These are phyloP conservation scores for Aethionema arabicum DNA, from an alignment of 345 rosid species.

Conservation along the genomic window DNA sequence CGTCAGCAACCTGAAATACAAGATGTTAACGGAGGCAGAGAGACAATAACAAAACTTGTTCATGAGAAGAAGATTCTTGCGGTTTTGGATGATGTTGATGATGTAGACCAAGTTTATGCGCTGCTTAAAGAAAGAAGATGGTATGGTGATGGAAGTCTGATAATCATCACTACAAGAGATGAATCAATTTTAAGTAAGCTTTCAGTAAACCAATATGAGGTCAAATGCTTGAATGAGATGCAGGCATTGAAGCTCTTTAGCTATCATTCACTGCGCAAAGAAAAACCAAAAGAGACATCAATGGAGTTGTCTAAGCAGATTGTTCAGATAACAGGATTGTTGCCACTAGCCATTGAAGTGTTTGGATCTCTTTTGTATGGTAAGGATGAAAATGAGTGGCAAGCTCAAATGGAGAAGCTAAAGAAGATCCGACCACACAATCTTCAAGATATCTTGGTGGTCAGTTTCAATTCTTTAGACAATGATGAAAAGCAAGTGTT, in stretches of 20 bases:
- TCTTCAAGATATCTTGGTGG: conserved; percentile 47
- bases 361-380: conserved; percentile 60
- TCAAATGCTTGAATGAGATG: conserved; percentile 39
- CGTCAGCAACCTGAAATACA: not conserved
- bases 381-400: conserved; percentile 54
- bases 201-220: conserved; percentile 46
- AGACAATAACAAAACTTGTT: conserved; percentile 25
- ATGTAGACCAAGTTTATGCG: conserved; percentile 42
- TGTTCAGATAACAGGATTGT: conserved; percentile 44
- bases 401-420: conserved; percentile 48
- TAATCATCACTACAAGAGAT: conserved; percentile 65
- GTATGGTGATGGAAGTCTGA: conserved; percentile 51
- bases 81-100: conserved; percentile 64
- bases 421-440: conserved; percentile 23
- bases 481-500: conserved; percentile 46
- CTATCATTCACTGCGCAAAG: conserved; percentile 57
- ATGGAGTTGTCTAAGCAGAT: conserved; percentile 41
- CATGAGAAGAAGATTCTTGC: conserved; percentile 39
- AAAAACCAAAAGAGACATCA: conserved; percentile 43
- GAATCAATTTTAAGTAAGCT: conserved; percentile 33
- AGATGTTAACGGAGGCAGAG: conserved; percentile 32
- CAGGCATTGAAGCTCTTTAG: conserved; percentile 54
- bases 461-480: conserved; percentile 61
- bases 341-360: conserved; percentile 81
- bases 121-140: conserved; percentile 46